Percentiles rank a stretch among this genome's conserved stretches.
These are phyloP conservation scores for Aspergillus novofumigatus DNA, from an alignment of 2,329 filamentous ascomycete genomes.

Conservation along the genomic window DNA sequence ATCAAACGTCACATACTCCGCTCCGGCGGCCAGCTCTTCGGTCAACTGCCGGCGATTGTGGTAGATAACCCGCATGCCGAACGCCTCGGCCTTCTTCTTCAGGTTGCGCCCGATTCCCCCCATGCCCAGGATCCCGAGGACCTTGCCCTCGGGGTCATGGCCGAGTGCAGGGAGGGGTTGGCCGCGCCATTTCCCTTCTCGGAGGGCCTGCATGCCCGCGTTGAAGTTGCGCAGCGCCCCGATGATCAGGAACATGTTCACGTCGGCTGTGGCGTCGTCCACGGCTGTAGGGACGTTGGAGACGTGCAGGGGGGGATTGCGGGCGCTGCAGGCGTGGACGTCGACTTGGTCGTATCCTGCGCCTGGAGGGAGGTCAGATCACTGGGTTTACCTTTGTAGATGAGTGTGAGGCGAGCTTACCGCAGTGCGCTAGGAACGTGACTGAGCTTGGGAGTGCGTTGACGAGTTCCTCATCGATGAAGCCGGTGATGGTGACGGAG, in stretches of 20 bases:
- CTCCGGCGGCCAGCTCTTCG: conserved; percentile 45
- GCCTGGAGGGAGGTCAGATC: conserved; percentile 44
- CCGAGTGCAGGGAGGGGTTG: conserved; percentile 53
- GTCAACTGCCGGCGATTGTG: conserved; percentile 64
- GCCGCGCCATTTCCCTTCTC: conserved; percentile 66
- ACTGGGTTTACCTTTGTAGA: not conserved
- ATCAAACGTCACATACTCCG: conserved; percentile 60
- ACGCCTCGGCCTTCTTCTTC: conserved; percentile 67
- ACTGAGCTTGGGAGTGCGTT: conserved; percentile 40
- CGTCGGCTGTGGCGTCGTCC: conserved; percentile 78
- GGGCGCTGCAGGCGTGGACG: conserved; percentile 64
- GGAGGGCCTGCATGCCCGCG: conserved; percentile 60
- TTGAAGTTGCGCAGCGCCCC: conserved; percentile 74
- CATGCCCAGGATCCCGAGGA: conserved; percentile 79
- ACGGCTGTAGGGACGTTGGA: conserved; percentile 79
- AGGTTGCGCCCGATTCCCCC: conserved; percentile 78
- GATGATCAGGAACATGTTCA: conserved; percentile 74
- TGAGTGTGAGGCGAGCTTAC: conserved; percentile 19
- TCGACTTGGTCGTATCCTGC: conserved; percentile 85
- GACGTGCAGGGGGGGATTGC: conserved; percentile 58
- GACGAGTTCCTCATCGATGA: conserved; percentile 67
- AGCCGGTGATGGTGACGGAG: conserved; percentile 62
- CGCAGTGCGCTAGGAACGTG: conserved; percentile 38
- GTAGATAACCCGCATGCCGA: conserved; percentile 73
- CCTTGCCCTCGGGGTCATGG: conserved; percentile 74